phyloP scores from a whole-genome alignment of 2,329 filamentous ascomycete species.

The Arthrobotrys conoides region DNA sequence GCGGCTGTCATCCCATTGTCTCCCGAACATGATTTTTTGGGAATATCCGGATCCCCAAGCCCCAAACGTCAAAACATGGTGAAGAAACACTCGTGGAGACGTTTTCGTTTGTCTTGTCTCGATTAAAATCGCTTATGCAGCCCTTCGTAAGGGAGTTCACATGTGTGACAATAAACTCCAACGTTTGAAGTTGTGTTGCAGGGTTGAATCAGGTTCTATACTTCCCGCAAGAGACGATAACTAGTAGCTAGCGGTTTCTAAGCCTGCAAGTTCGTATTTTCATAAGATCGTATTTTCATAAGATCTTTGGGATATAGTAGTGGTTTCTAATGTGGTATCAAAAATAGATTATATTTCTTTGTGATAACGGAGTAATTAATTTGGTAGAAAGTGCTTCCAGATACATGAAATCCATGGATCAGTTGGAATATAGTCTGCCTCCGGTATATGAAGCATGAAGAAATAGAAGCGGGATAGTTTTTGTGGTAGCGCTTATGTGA shows the following conservation, averaged over 20 bases:
- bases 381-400: not conserved
- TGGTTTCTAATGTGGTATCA: not conserved
- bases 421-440: not conserved
- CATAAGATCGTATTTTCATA: conserved; percentile 1
- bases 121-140: conserved; percentile 54
- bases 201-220: conserved; percentile 40
- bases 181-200: conserved; percentile 60
- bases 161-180: conserved; percentile 46
- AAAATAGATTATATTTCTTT: not conserved
- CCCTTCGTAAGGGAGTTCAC: conserved; percentile 37
- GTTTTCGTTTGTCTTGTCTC: conserved; percentile 18
- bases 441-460: not conserved
- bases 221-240: not conserved
- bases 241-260: conserved; percentile 8
- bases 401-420: not conserved
- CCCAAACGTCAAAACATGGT: not conserved
- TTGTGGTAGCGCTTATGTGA: not conserved
- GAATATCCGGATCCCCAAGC: conserved; percentile 1
- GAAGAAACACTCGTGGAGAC: conserved; percentile 12
- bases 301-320: not conserved
- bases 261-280: conserved; percentile 18
- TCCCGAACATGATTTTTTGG: not conserved
- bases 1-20: not conserved
- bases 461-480: not conserved
- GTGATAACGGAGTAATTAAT: not conserved